Conservation (phyloP, 2,329 filamentous ascomycete species). For the Aspergillus fumigatus region DNA sequence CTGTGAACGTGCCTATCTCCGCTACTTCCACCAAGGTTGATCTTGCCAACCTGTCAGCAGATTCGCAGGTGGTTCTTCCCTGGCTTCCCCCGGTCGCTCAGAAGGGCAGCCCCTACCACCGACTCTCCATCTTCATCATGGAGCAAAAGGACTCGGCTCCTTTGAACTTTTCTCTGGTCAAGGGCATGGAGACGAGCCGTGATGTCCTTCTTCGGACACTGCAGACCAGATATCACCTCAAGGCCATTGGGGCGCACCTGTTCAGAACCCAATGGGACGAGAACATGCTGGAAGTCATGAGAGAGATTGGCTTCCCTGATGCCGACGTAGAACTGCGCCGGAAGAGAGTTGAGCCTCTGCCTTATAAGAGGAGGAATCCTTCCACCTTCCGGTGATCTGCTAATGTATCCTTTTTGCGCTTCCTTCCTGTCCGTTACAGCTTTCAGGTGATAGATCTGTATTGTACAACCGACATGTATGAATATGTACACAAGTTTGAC, state of each 20-base stretch:
- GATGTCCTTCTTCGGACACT: slow-evolving; percentile 75
- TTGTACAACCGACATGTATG: slow-evolving; percentile 42
- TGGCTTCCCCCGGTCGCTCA: slow-evolving; percentile 86
- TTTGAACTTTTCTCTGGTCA: slow-evolving; percentile 57
- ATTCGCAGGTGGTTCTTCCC: slow-evolving; percentile 65
- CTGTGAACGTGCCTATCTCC: slow-evolving; percentile 65
- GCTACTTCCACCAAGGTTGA: slow-evolving; percentile 59
- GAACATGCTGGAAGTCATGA: slow-evolving; percentile 81
- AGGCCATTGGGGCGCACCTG: slow-evolving; percentile 74
- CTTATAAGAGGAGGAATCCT: slow-evolving; percentile 58
- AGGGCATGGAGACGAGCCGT: slow-evolving; percentile 48
- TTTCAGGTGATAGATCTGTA: slow-evolving; percentile 30
- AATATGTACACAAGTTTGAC: slow-evolving; percentile 33
- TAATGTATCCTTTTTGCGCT: slow-evolving; percentile 11
- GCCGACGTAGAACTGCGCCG: slow-evolving; percentile 80
- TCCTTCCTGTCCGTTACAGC: slow-evolving; percentile 16
- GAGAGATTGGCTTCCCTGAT: slow-evolving; percentile 67
- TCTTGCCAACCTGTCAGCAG: slow-evolving; percentile 57
- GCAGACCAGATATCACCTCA: slow-evolving; percentile 63
- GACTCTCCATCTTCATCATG: slow-evolving; percentile 76
- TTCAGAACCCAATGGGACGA: slow-evolving; percentile 92
- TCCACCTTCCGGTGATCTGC: slow-evolving; percentile 38
- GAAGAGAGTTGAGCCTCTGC: slow-evolving; percentile 66
- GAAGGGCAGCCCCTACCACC: slow-evolving; percentile 88
- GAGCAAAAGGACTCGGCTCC: slow-evolving; percentile 64